phyloP scores from a whole-genome alignment of 2,329 filamentous ascomycete genomes.

The Graphiopsis chlorocephala region DNA sequence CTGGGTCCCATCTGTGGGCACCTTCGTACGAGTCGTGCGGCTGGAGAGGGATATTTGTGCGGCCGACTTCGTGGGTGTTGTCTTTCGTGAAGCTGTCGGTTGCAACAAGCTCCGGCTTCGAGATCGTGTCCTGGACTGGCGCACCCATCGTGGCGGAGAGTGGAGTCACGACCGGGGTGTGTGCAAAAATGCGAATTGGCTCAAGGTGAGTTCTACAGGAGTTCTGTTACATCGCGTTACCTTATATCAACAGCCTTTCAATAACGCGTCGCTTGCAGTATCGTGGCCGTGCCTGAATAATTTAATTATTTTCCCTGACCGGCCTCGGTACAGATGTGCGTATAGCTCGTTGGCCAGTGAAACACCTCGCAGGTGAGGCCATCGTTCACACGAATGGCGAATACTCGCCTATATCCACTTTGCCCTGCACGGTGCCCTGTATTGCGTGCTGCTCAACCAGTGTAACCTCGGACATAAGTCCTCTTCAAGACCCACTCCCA shows the following conservation, averaged over 20 bases:
- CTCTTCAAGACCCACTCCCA: background rate
- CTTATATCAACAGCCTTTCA: background rate
- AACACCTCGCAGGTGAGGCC: background rate
- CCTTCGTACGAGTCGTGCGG: slow-evolving; percentile 58
- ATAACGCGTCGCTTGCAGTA: background rate
- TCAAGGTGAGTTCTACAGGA: background rate
- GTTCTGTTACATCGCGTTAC: background rate
- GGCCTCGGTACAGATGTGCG: background rate
- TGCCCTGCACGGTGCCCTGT: background rate
- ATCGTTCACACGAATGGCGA: slow-evolving; percentile 4
- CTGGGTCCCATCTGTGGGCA: slow-evolving; percentile 57
- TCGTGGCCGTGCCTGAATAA: background rate
- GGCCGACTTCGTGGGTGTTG: background rate
- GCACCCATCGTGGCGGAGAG: slow-evolving; percentile 1
- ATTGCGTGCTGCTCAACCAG: background rate
- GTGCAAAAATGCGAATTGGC: background rate
- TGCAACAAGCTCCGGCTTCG: slow-evolving; percentile 2
- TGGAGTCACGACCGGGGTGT: background rate
- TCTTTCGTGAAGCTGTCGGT: slow-evolving; percentile 4
- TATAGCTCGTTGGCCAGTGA: background rate
- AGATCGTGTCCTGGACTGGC: background rate
- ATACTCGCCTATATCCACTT: background rate
- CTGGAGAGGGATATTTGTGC: background rate
- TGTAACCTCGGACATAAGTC: background rate
- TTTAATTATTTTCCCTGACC: background rate